Base-by-base conservation (phyloP, 441 rosid genomes). In the Metrosideros polymorpha region DNA sequence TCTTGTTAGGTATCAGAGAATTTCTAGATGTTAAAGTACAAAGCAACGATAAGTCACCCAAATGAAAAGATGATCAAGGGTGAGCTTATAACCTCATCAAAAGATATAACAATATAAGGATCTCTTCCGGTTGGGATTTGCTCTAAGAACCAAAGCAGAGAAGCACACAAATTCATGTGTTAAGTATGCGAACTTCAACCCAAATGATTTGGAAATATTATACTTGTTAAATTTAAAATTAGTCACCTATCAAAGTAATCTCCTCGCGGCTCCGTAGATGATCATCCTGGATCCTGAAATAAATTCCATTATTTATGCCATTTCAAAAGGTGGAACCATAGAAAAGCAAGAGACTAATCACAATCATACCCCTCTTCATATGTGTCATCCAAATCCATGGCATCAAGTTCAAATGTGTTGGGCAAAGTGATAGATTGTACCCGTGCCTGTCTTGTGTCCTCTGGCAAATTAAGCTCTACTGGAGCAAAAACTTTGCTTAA, bases 391-490 rank as follows among this genome's bases (percentile, higher is more conserved):
- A 96, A 53, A 54, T 91, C 91, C 86, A 96, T 77, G 13, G 94
- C 95, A 43, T 98, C 98, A 82, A 98, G 93, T 84, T 93, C 92
- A 29, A 96, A 89, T 10, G 92, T 89, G 55, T 89, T 89, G 4
- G 99, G 99, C 90, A 95, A 85, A 87, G 98, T 96, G 66, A 98
- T 90, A 6, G 97, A 90, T 76, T 96, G 94, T 89, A 89, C 87
- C 0, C 93, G 93, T 6, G 99, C 99, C 27, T 95, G 95, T 45
- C 89, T 92, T 3, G 95, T 95, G 87, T 94, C 93, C 87, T 95
- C 97, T 0, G 98, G 96, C 88, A 95, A 89, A 90, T 93, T 92
- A 86, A 95, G 91, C 83, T 94, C 88, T 7, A 86, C 52, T 12
- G 92, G 76, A 83, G 89, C 45, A 32, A 91, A 94, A n/a, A 93